Conservation (phyloP, 805 yeast species). For the Naumovozyma castellii region DNA sequence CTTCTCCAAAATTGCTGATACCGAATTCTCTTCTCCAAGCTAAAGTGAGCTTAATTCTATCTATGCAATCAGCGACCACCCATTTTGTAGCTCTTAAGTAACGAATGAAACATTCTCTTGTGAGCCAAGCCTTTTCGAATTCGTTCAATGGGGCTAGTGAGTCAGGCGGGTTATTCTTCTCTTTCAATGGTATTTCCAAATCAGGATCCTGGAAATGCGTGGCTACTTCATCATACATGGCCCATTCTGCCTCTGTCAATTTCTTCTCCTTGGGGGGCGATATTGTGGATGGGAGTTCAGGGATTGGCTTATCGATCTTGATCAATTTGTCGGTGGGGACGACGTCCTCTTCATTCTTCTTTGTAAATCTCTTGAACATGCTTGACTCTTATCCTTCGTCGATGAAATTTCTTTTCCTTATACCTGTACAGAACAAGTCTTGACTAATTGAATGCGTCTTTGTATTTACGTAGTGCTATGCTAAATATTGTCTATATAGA, state of each 20-base stretch:
- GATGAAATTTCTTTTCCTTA: too few relatives aligned
- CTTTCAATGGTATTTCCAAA: conserved; percentile 41
- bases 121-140: conserved; percentile 82
- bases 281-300: conserved; percentile 40
- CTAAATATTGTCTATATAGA: too few relatives aligned
- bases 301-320: conserved; percentile 42
- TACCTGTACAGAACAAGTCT: too few relatives aligned
- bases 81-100: conserved; percentile 92
- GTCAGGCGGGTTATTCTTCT: conserved; percentile 33
- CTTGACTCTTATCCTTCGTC: background rate
- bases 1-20: conserved; percentile 39
- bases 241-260: conserved; percentile 46
- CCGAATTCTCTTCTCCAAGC: conserved; percentile 96
- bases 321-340: conserved; percentile 21
- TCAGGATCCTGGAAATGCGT: conserved; percentile 51
- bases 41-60: conserved; percentile 65
- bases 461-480: background rate
- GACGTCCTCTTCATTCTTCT: background rate
- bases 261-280: conserved; percentile 40
- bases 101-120: conserved; percentile 82
- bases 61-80: conserved; percentile 60
- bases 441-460: too few relatives aligned
- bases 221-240: conserved; percentile 54
- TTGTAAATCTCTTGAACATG: background rate
- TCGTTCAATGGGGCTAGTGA: conserved; percentile 27